These are phyloP conservation scores for Diaporthe helianthi DNA, from an alignment of 2,329 filamentous ascomycete species.

Conservation along the genomic window DNA sequence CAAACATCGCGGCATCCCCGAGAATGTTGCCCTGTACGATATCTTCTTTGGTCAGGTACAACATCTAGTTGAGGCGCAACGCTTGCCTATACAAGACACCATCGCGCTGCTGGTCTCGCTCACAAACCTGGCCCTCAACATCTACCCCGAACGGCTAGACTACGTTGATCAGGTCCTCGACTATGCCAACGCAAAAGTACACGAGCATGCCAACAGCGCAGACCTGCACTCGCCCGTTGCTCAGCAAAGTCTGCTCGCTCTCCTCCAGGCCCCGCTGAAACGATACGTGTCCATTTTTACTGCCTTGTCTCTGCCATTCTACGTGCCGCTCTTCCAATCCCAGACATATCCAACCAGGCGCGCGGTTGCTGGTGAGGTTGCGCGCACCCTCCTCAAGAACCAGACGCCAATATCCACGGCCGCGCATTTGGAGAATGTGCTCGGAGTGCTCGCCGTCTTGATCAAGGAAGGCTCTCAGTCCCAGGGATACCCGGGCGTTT, in stretches of 20 bases:
- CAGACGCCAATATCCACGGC: slow-evolving; percentile 79
- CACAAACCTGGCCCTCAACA: slow-evolving; percentile 91
- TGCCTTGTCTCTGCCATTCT: slow-evolving; percentile 90
- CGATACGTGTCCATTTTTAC: slow-evolving; percentile 95
- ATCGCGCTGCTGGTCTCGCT: slow-evolving; percentile 94
- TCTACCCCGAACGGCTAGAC: slow-evolving; percentile 90
- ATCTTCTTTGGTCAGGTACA: slow-evolving; percentile 97
- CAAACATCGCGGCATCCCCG: slow-evolving; percentile 64
- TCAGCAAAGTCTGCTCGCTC: slow-evolving; percentile 86
- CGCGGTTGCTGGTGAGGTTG: slow-evolving; percentile 88
- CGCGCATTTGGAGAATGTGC: slow-evolving; percentile 83
- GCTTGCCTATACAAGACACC: slow-evolving; percentile 91
- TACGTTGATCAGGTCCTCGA: slow-evolving; percentile 94
- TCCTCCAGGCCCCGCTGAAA: slow-evolving; percentile 89
- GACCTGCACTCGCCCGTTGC: slow-evolving; percentile 88
- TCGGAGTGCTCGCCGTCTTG: slow-evolving; percentile 87
- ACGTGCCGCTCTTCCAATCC: slow-evolving; percentile 85
- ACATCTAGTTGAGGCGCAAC: slow-evolving; percentile 88
- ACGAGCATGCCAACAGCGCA: slow-evolving; percentile 91
- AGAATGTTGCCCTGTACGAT: slow-evolving; percentile 89
- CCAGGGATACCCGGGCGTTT: slow-evolving; percentile 83
- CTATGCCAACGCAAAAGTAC: slow-evolving; percentile 85
- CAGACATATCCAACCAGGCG: slow-evolving; percentile 93
- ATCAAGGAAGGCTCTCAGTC: slow-evolving; percentile 91
- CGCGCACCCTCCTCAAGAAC: slow-evolving; percentile 81